Percentiles rank a stretch among this genome's conserved stretches.
Evolutionary conservation across 2,329 filamentous ascomycete genomes (phyloP).

Genomic region (Amylocarpus encephaloides): DNA sequence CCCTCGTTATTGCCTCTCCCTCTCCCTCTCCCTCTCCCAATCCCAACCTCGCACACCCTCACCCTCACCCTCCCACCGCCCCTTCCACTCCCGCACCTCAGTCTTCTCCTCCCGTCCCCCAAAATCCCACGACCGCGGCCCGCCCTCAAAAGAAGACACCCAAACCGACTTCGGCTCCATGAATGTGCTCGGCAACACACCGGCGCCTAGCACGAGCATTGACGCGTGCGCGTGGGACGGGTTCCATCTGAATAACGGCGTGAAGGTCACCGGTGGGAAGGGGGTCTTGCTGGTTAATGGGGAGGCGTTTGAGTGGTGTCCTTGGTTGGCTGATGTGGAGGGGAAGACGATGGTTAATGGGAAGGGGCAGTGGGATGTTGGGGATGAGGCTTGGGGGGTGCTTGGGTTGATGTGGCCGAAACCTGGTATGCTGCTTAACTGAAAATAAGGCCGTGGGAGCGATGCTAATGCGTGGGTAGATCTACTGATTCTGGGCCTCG

Average conservation of each 20-base stretch:
- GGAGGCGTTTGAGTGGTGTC: slow-evolving; percentile 83
- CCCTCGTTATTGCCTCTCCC: slow-evolving; percentile 8
- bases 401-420: slow-evolving; percentile 78
- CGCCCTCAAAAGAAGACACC: slow-evolving; percentile 53
- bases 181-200: slow-evolving; percentile 71
- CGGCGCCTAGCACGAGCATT: slow-evolving; percentile 73
- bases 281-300: slow-evolving; percentile 77
- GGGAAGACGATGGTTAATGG: slow-evolving; percentile 54
- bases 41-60: not conserved
- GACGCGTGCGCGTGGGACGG: slow-evolving; percentile 78
- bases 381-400: slow-evolving; percentile 63
- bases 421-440: slow-evolving; percentile 56
- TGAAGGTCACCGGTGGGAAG: slow-evolving; percentile 60
- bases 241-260: slow-evolving; percentile 79
- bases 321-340: slow-evolving; percentile 54
- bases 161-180: slow-evolving; percentile 67
- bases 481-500: slow-evolving; percentile 82
- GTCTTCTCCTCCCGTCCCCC: slow-evolving; percentile 23
- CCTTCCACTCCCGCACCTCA: slow-evolving; percentile 6
- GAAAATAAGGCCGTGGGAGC: not conserved
- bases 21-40: not conserved
- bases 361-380: slow-evolving; percentile 77
- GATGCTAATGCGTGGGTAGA: slow-evolving; percentile 44
- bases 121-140: slow-evolving; percentile 50
- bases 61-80: not conserved